Evolutionary conservation across 495 filamentous ascomycete genomes (phyloP), one percentile per base, ranked within the genome.

Genomic region (Penicillium waksmanii): DNA sequence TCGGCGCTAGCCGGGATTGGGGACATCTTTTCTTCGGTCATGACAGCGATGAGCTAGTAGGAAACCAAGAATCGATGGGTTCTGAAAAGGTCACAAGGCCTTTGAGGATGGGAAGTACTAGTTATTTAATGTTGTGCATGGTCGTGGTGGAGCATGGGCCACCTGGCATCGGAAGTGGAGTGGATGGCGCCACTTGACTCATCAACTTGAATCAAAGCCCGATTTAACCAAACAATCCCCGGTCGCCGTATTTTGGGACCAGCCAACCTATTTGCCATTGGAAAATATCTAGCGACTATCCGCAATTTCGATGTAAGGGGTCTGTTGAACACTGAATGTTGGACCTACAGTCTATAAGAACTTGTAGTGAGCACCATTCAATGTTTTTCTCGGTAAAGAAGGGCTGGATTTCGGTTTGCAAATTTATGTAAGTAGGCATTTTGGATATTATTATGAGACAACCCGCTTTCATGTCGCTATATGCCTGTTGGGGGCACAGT

Each of bases 171-270:
- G 5, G 36, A 38, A 38, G 36, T 38, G 36, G 36, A 38, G 36
- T 38, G 10, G 34, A 38, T 38, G 36, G 36, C 15, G 36, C 36
- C 34, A 36, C 34, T 4, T 31, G 27, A 31, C 27, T 31, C 27
- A 38, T 13, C 36, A 13, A 36, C 36, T 13, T 13, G 27, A 31
- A 38, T 38, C 36, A 38, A 38, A 38, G 36, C 3, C 36, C 36
- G 36, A 38, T 38, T 38, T 9, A 31, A 6, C 27, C 8, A 38
- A 4, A 38, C 36, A 38, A 38, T 38, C 36, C 36, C 36, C 36
- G 36, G 15, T 38, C 36, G 36, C 36, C 36, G 36, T 5, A 38
- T 9, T 86, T 87, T 54, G 84, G 84, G 69, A 86, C 87, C 8
- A 31, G 27, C 83, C 58, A 12, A 63, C 53, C 2, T 31, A 6